Conservation (phyloP, 108 stramenopile genomes). For the Skeletonema marinoi region DNA sequence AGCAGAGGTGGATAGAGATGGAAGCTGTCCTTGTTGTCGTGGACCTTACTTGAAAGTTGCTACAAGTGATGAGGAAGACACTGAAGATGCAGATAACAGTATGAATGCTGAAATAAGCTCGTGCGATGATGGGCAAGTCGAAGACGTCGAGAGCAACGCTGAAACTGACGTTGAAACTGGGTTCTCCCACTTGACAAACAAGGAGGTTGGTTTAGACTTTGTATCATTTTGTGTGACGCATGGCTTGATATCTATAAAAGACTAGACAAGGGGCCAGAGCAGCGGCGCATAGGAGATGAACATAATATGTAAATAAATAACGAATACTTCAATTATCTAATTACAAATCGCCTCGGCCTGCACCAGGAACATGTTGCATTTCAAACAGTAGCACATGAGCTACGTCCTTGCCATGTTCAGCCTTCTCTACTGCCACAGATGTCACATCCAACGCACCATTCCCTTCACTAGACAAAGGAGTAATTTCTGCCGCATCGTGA, state of each 20-base stretch:
- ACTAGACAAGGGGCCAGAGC: background rate
- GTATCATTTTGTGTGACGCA: background rate
- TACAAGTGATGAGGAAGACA: background rate
- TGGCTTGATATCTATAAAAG: background rate
- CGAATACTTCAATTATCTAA: background rate
- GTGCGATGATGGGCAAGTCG: background rate
- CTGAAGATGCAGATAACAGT: background rate
- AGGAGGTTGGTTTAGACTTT: background rate
- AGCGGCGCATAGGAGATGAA: background rate
- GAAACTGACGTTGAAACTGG: background rate
- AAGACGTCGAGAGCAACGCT: background rate
- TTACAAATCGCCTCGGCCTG: conserved; percentile 49
- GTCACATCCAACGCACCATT: conserved; percentile 29
- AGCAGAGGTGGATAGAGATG: background rate
- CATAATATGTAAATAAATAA: background rate
- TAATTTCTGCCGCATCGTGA: conserved; percentile 64
- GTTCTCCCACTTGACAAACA: background rate
- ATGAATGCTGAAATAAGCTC: background rate
- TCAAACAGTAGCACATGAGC: conserved; percentile 62
- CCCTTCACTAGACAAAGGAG: conserved; percentile 21
- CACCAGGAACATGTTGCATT: conserved; percentile 36
- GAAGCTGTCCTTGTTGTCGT: background rate
- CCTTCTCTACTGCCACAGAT: conserved; percentile 43
- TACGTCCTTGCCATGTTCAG: conserved; percentile 41
- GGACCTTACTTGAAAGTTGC: background rate